phyloP scores from a whole-genome alignment of 2,329 filamentous ascomycete species.

The Ceratocystiopsis minuta region DNA sequence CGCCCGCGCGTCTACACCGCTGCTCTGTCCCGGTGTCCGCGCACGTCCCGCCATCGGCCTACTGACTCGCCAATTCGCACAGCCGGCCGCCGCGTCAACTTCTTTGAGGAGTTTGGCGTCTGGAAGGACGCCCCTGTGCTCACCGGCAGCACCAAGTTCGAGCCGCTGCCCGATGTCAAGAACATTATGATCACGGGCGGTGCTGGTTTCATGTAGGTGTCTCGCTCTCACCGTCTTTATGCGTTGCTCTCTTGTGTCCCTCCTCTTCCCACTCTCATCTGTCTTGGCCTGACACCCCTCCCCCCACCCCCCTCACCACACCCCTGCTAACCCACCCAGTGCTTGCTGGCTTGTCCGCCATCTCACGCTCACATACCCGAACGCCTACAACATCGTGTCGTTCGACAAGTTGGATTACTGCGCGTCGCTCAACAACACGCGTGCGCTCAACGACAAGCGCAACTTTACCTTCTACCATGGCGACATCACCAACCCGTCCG shows the following conservation, averaged over 20 bases:
- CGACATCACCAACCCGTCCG: constrained; percentile 52
- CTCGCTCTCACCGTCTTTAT: background rate
- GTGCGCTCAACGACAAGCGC: constrained; percentile 42
- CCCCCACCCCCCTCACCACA: too few relatives aligned
- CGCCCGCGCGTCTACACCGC: too few relatives aligned
- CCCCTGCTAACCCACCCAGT: constrained; percentile 21
- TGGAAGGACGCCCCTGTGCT: constrained; percentile 58
- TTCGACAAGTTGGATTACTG: constrained; percentile 79
- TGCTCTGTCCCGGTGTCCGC: too few relatives aligned
- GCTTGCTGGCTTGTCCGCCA: constrained; percentile 73
- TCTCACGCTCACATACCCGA: constrained; percentile 53
- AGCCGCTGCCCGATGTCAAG: constrained; percentile 48
- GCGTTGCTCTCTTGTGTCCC: background rate
- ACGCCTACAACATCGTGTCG: constrained; percentile 60
- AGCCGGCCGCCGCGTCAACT: constrained; percentile 17
- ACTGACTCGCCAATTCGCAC: constrained; percentile 1
- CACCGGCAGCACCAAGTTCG: constrained; percentile 51
- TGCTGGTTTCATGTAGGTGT: constrained; percentile 63
- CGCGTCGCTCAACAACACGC: constrained; percentile 63
- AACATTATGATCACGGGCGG: constrained; percentile 76
- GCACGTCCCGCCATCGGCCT: too few relatives aligned
- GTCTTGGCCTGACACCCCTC: too few relatives aligned
- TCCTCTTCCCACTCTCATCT: background rate
- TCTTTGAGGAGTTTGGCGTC: constrained; percentile 41
- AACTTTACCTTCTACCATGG: constrained; percentile 72